Evolutionary conservation across 1,284 basidiomycete genomes (phyloP), one percentile per base, ranked within the genome.

Genomic region (Fereydounia khargensis): DNA sequence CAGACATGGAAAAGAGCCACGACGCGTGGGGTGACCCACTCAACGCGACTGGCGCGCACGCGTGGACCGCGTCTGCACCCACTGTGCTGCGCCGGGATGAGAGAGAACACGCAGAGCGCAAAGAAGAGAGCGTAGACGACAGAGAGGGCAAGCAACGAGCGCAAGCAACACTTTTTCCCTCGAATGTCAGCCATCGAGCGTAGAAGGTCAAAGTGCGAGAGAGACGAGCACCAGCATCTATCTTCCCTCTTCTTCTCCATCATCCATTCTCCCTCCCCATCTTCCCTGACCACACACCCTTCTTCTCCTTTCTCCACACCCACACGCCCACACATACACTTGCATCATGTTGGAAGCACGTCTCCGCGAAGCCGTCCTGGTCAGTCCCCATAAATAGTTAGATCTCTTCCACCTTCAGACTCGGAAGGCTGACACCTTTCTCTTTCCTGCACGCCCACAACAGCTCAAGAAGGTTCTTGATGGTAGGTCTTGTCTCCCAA

Each of bases 401-500:
- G 35, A 36, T 36, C 8, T 6, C 35, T 36, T 9, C 7, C 35
- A 23, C 35, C 18, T 23, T 36, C 10, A 36, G n/a, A 13, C 21
- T 13, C 19, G n/a, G 21, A 13, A 9, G n/a, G n/a, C n/a, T n/a
- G n/a, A n/a, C n/a, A 11, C 22, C 14, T 16, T 18, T 30, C 17
- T 39, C 35, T 19, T 30, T 2, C 34, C 17, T 34, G 31, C 24
- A 6, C 20, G n/a, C 23, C 23, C 4, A 27, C 35, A 38, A 37
- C 50, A 69, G 65, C 68, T 70, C 59, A 70, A 70, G 41, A 68
- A 68, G 53, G 68, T 70, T 18, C 59, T 70, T 35, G 68, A 70
- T 21, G 31, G 48, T 56, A 34, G 35, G 51, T n/a, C n/a, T n/a
- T n/a, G n/a, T n/a, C n/a, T n/a, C n/a, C n/a, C n/a, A n/a, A n/a